Evolutionary conservation across 1,284 basidiomycete species (phyloP), one percentile per base, ranked within the genome.

Genomic region (Ceratorhiza oryzae-sativae): DNA sequence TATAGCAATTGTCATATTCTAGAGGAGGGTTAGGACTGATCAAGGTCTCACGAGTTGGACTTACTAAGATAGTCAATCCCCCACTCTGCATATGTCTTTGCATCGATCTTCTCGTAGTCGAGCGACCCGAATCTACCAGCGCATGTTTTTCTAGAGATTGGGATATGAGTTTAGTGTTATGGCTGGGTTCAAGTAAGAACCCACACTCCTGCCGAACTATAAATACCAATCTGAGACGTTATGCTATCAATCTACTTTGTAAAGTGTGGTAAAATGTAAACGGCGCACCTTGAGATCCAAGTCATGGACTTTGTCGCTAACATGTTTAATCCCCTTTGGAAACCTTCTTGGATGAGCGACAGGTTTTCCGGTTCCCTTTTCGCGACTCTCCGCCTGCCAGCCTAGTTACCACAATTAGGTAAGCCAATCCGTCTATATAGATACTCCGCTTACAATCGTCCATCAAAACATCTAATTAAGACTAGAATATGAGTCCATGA

Each of bases 1-100:
- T 84, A 76, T 78, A 83, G 76, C 83, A 84, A 72, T 84, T 84
- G 75, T 83, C 83, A 75, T 84, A 85, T 76, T 84, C 83, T 82
- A 75, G 58, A 71, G 56, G 71, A 42, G 25, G 30, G 46, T 48
- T 15, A 30, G n/a, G 67, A 48, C 36, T 8, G 49, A 1, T 1
- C 27, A 55, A 9, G 4, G 30, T 6, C 4, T 10, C 8, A 18
- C 27, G 10, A 30, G 6, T 10, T 12, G 42, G 45, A 79, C 79
- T 77, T 65, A 71, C 80, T 84, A n/a, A 84, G 78, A 72, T 83
- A 82, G 73, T 83, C 79, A 73, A 84, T 79, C 23, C 81, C 82
- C 83, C 83, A 83, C 25, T 80, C 79, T 10, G 83, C 82, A 76
- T 83, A 83, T 15, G 81, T 80, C 75, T 83, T 73, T 4, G 85